phyloP scores from a whole-genome alignment of 1,284 basidiomycete genomes.

The Melampsora abietis-canadensis region DNA sequence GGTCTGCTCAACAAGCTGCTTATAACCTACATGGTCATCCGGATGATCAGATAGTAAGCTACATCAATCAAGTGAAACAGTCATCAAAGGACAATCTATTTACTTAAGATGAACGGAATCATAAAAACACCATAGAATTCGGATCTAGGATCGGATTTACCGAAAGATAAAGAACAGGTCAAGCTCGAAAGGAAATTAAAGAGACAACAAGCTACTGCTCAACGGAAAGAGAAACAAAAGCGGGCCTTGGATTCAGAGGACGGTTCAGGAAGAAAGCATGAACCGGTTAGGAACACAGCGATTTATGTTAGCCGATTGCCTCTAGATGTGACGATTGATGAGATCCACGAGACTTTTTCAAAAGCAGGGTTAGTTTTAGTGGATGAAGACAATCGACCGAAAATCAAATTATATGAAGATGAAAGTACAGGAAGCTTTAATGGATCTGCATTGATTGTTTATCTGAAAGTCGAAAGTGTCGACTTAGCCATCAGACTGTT shows the following conservation, averaged over 20 bases:
- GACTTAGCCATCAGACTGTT: conserved; percentile 76
- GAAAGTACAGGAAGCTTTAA: conserved; percentile 79
- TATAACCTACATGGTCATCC: conserved; percentile 71
- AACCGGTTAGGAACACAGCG: conserved; percentile 66
- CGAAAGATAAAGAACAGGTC: conserved; percentile 67
- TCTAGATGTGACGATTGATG: conserved; percentile 67
- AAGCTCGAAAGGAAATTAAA: conserved; percentile 57
- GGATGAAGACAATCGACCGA: conserved; percentile 77
- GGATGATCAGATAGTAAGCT: conserved; percentile 78
- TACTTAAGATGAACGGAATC: background rate
- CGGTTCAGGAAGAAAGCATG: conserved; percentile 52
- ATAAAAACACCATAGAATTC: conserved; percentile 42
- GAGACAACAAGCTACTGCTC: conserved; percentile 53
- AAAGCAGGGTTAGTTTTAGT: conserved; percentile 90
- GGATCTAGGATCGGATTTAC: conserved; percentile 47
- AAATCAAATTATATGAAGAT: conserved; percentile 88
- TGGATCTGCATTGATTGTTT: conserved; percentile 92
- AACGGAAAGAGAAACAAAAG: conserved; percentile 52
- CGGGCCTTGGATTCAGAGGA: conserved; percentile 56
- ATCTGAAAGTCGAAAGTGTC: conserved; percentile 95
- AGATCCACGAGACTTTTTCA: conserved; percentile 75
- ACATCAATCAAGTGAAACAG: background rate
- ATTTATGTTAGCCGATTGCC: conserved; percentile 87
- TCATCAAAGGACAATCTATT: background rate
- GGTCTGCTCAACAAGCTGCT: conserved; percentile 83